A percentile compares a stretch with the other conserved stretches of the same genome.
These are phyloP conservation scores for Agaricus bisporus DNA, from an alignment of 768 basidiomycete species.

Conservation along the genomic window DNA sequence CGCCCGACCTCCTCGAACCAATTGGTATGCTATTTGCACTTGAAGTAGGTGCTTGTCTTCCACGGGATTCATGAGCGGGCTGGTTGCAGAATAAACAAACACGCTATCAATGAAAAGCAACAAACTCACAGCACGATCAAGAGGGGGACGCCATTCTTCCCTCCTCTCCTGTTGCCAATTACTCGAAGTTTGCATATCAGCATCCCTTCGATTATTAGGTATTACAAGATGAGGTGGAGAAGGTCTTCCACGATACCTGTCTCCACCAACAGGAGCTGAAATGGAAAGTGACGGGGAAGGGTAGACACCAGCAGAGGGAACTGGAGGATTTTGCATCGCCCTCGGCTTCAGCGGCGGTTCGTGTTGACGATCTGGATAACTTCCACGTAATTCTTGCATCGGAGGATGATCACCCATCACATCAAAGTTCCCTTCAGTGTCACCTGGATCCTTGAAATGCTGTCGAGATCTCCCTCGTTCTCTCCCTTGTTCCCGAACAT, in stretches of 20 bases:
- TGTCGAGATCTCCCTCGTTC: not conserved
- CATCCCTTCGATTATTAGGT: not conserved
- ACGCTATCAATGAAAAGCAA: not conserved
- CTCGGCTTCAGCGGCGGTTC: conserved; percentile 7
- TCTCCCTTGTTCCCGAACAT: not conserved
- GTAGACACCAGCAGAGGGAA: not conserved
- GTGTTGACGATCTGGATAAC: conserved; percentile 6
- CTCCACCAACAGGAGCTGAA: not conserved
- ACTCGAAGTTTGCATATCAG: not conserved
- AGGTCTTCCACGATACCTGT: conserved; percentile 6
- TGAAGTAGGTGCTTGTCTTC: not conserved
- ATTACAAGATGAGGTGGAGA: conserved; percentile 4
- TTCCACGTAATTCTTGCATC: not conserved
- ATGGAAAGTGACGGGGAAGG: not conserved
- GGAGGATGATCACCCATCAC: not conserved
- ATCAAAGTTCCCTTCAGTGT: not conserved
- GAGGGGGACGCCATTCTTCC: not conserved
- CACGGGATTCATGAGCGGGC: not conserved
- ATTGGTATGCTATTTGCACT: conserved; percentile 10
- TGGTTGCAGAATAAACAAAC: not conserved
- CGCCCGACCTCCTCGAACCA: not conserved
- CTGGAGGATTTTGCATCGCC: conserved; percentile 4
- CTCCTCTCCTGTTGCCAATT: not conserved
- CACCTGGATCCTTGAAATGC: not conserved
- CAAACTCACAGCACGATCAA: conserved; percentile 1